phyloP scores from a whole-genome alignment of 2,329 filamentous ascomycete species.

The Ophiostoma quercus region DNA sequence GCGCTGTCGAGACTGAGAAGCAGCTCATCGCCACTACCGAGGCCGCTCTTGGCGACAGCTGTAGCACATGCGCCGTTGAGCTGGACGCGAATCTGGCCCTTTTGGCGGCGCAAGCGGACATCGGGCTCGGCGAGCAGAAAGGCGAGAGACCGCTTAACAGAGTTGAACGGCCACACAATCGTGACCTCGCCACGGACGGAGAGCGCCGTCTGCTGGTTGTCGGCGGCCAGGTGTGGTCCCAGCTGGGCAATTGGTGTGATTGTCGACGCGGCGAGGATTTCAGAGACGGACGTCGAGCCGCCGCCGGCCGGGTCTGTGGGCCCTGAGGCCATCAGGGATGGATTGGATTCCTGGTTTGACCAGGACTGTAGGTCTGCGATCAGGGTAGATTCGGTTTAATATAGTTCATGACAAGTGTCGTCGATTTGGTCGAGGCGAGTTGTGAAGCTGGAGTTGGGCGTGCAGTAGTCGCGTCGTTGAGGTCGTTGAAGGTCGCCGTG shows the following conservation, averaged over 20 bases:
- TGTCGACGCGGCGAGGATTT: conserved; percentile 26
- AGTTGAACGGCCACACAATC: conserved; percentile 87
- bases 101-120: conserved; percentile 68
- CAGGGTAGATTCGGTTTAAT: background rate
- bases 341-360: background rate
- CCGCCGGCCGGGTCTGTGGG: background rate
- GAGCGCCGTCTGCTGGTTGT: conserved; percentile 35
- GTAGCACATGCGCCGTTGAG: conserved; percentile 68
- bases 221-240: conserved; percentile 40
- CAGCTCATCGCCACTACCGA: conserved; percentile 76
- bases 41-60: conserved; percentile 57
- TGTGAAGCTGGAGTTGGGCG: background rate
- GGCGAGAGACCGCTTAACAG: conserved; percentile 65
- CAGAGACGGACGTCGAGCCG: background rate
- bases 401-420: background rate
- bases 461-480: background rate
- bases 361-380: background rate
- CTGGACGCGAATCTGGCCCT: conserved; percentile 74
- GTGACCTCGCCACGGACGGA: conserved; percentile 68
- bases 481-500: background rate
- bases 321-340: background rate
- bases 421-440: background rate
- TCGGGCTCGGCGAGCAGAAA: conserved; percentile 82
- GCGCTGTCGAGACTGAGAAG: conserved; percentile 63
- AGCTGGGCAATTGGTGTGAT: conserved; percentile 50